phyloP scores from a whole-genome alignment of 495 filamentous ascomycete genomes.

The Podospora anserina region DNA sequence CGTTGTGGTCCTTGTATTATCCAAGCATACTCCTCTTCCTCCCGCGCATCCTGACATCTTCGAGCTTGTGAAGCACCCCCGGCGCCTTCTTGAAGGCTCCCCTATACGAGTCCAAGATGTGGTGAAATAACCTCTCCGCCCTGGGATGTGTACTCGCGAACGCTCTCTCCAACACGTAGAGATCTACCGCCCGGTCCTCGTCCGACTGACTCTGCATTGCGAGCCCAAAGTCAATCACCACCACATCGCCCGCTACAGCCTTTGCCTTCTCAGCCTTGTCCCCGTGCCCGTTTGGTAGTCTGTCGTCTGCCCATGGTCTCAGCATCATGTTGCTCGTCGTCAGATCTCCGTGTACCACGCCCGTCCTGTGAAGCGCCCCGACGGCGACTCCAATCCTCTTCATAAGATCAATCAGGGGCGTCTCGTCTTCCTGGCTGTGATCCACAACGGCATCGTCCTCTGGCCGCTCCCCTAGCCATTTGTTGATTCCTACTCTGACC shows the following conservation, averaged over 20 bases:
- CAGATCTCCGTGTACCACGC: slow-evolving; percentile 90
- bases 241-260: slow-evolving; percentile 65
- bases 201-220: slow-evolving; percentile 77
- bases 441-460: slow-evolving; percentile 36
- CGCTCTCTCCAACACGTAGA: slow-evolving; percentile 96
- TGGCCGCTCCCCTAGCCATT: slow-evolving; percentile 53
- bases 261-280: slow-evolving; percentile 25
- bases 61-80: slow-evolving; percentile 63
- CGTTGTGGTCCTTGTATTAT: slow-evolving; percentile 29
- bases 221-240: slow-evolving; percentile 94
- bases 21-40: slow-evolving; percentile 97
- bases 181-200: slow-evolving; percentile 92
- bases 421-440: slow-evolving; percentile 28
- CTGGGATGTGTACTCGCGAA: slow-evolving; percentile 92
- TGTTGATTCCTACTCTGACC: slow-evolving; percentile 64
- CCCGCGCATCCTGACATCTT: slow-evolving; percentile 94
- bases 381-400: slow-evolving; percentile 67
- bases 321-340: slow-evolving; percentile 98
- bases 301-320: slow-evolving; percentile 34
- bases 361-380: slow-evolving; percentile 74
- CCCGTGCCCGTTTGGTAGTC: slow-evolving; percentile 17
- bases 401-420: slow-evolving; percentile 56
- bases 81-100: slow-evolving; percentile 50
- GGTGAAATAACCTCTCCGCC: slow-evolving; percentile 71
- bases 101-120: slow-evolving; percentile 55